Evolutionary conservation across 495 filamentous ascomycete genomes (phyloP), one percentile per base, ranked within the genome.

Genomic region (Tetracladium marchalianum): DNA sequence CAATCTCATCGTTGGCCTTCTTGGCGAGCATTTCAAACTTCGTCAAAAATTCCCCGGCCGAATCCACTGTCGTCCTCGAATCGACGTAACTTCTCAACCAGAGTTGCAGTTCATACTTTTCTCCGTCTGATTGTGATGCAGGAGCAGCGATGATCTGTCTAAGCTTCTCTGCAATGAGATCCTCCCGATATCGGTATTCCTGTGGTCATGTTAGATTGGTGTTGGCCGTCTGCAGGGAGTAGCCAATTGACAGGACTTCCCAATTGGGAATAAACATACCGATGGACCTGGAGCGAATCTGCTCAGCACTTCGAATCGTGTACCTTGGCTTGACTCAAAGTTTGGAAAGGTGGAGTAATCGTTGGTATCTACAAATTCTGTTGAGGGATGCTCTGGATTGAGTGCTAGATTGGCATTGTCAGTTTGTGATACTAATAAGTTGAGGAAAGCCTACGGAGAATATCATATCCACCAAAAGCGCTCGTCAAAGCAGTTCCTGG

Each of bases 331-430:
- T n/a, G 57, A 60, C 36, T 68, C 64, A 36, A 68, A 64, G 19
- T 67, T 65, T 7, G 67, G 59, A 35, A 72, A 63, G 0, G 62
- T 51, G 1, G 59, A 54, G 38, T 75, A 74, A 51, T 76, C 70
- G 1, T 64, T 66, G 7, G 55, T 60, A 48, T 70, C 63, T 10
- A 61, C 27, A 0, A 74, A 62, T 0, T 9, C 49, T 0, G 56
- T 61, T 11, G 53, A 36, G 11, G 60, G 50, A 36, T 32, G 18
- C 60, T 67, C 43, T 52, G 51, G 13, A 51, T 62, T 56, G 34
- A 34, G 19, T 50, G 49, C 50, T 54, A 1, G 19, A 35, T n/a
- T 52, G 22, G 22, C 7, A 27, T 63, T 31, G 4, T 45, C 13
- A 41, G 43, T 11, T 11, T 27, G n/a, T 24, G 19, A 4, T 43